phyloP scores from a whole-genome alignment of 345 rosid species.

The Arabidopsis arenosa region DNA sequence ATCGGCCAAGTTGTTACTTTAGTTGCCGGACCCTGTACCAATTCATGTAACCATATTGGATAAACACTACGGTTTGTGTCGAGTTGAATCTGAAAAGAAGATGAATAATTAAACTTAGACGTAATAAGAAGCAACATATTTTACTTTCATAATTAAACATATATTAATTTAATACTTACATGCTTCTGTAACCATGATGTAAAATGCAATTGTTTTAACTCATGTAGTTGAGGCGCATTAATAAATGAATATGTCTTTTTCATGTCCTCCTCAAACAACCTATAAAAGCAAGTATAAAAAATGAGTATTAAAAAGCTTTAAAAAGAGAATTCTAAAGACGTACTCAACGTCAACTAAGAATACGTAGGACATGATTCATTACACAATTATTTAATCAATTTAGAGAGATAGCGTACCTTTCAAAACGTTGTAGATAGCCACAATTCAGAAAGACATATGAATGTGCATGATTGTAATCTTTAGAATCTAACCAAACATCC shows the following conservation, averaged over 20 bases:
- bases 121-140: too few species aligned
- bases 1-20: too few species aligned
- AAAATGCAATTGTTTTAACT: constrained; percentile 3
- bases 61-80: too few species aligned
- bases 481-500: not conserved
- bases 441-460: not conserved
- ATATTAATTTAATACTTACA: too few species aligned
- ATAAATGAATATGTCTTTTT: not conserved
- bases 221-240: too few species aligned
- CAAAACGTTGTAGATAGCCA: not conserved
- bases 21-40: too few species aligned
- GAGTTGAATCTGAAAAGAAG: too few species aligned
- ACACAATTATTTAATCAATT: not conserved
- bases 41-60: too few species aligned
- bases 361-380: not conserved
- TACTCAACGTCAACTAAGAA: not conserved
- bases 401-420: not conserved
- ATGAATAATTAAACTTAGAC: too few species aligned
- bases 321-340: too few species aligned
- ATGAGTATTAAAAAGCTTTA: too few species aligned
- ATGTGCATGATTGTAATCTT: not conserved
- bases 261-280: constrained; percentile 8
- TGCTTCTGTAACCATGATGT: not conserved
- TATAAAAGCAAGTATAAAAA: not conserved
- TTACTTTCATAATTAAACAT: too few species aligned